Base-by-base conservation (phyloP, 2,329 filamentous ascomycete species). In the Colletotrichum tabaci region DNA sequence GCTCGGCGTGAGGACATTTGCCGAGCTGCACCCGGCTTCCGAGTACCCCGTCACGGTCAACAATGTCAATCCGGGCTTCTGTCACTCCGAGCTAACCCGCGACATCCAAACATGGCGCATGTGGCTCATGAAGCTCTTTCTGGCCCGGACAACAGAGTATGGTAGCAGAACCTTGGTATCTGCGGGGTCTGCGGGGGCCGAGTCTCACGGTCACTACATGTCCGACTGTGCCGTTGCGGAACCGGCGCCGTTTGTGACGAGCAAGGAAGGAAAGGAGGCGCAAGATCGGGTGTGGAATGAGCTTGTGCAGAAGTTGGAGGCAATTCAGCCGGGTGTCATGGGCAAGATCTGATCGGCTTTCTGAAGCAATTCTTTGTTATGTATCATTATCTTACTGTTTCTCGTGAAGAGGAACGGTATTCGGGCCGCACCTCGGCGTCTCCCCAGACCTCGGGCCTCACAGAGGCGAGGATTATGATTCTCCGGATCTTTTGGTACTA, bases 21-120 rank as follows among this genome's bases (percentile, higher is more conserved):
- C 76, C 8, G 64, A 73, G 23, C 8, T 56, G 21, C 56, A 62
- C 26, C 67, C 72, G 10, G 50, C 67, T 2, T 8, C 60, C 2
- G 71, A 13, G 73, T 77, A 49, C 52, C 75, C 78, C 13, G 84
- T 89, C 49, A 83, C 84, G 1, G 74, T 90, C 67, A 89, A 88
- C 75, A 81, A 82, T 71, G 72, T 87, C 23, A 88, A 87, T 67
- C 88, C 88, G 0, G 88, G 88, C 1, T 79, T 87, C 40, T 90
- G 88, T 75, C 81, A 87, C 50, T 85, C 85, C 0, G 79, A 83
- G 30, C 79, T 90, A 1, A 75, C 74, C 7, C 80, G 87, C 2
- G 82, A 87, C 0, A 35, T 61, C 0, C 65, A 46, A 18, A 64
- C 62, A 1, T 74, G 69, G 68, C 15, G 15, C 1, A 58, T 77